phyloP scores from a whole-genome alignment of 106 monocot genomes.

The Vanilla planifolia region DNA sequence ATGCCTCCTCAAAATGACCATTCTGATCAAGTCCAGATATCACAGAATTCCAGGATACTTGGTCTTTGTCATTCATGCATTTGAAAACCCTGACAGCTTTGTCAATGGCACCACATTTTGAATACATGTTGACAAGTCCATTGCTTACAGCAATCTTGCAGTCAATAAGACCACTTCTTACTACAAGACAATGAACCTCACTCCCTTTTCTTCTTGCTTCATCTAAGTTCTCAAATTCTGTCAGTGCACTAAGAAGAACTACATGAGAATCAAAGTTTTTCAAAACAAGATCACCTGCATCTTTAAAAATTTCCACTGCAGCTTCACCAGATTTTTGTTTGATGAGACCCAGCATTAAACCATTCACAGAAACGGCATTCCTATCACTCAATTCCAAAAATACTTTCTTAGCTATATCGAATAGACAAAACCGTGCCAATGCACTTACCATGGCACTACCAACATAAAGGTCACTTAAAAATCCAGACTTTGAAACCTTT shows the following conservation, averaged over 20 bases:
- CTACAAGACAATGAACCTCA: conserved; percentile 61
- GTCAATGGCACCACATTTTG: conserved; percentile 68
- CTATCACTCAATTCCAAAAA: conserved; percentile 37
- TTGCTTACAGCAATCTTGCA: conserved; percentile 43
- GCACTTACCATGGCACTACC: conserved; percentile 89
- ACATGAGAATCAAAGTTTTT: conserved; percentile 50
- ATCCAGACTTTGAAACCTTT: conserved; percentile 44
- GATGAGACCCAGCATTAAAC: conserved; percentile 81
- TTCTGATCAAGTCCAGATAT: conserved; percentile 81
- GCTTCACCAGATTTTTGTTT: conserved; percentile 53
- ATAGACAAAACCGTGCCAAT: conserved; percentile 52
- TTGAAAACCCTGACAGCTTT: conserved; percentile 54
- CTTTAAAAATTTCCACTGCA: conserved; percentile 53
- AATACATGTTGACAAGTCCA: conserved; percentile 78
- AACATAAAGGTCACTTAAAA: conserved; percentile 62
- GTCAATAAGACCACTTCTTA: conserved; percentile 27
- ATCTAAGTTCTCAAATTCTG: conserved; percentile 37
- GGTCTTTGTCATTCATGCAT: conserved; percentile 43
- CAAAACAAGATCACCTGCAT: conserved; percentile 15
- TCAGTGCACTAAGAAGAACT: conserved; percentile 62
- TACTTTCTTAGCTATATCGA: conserved; percentile 39
- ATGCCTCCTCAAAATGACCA: conserved; percentile 40
- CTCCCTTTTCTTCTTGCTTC: conserved; percentile 58
- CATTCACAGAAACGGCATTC: conserved; percentile 72
- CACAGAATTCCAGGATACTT: conserved; percentile 78